These are phyloP conservation scores for Teratosphaeria viscida DNA, from an alignment of 2,329 filamentous ascomycete species.

Conservation along the genomic window DNA sequence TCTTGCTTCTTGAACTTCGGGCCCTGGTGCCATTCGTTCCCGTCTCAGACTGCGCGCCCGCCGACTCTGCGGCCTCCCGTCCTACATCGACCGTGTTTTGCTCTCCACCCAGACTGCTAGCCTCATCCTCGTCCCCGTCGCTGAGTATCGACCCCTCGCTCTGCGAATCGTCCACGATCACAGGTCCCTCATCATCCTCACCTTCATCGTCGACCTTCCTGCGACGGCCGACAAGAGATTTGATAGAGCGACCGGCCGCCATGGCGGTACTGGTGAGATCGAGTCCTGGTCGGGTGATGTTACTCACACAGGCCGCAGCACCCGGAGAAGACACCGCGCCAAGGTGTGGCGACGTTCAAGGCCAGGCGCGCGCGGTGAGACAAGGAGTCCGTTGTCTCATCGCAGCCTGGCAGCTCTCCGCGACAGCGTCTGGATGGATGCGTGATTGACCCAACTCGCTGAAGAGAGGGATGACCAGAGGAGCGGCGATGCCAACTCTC, in stretches of 20 bases:
- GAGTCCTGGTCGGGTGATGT: background rate
- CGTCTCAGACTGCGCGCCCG: constrained; percentile 16
- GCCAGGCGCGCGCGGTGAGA: background rate
- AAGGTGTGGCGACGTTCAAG: background rate
- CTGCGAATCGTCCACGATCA: constrained; percentile 51
- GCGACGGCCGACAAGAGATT: constrained; percentile 56
- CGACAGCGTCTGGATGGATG: background rate
- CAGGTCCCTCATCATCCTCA: constrained; percentile 50
- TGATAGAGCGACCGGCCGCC: constrained; percentile 46
- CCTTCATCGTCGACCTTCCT: constrained; percentile 61
- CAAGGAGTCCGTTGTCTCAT: background rate
- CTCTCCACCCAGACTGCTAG: constrained; percentile 16
- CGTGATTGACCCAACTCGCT: background rate
- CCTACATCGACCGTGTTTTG: constrained; percentile 13
- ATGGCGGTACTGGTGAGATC: constrained; percentile 24
- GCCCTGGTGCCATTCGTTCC: constrained; percentile 15
- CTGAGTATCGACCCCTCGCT: constrained; percentile 51
- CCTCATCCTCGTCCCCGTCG: constrained; percentile 46
- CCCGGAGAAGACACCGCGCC: background rate
- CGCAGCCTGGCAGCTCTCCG: background rate
- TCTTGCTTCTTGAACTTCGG: constrained; percentile 18
- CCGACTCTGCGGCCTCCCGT: constrained; percentile 6
- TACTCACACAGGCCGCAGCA: background rate
- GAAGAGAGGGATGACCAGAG: background rate
- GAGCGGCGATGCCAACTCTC: background rate